Evolutionary conservation across 768 basidiomycete genomes (phyloP).

Genomic region (Leccinum broughii): DNA sequence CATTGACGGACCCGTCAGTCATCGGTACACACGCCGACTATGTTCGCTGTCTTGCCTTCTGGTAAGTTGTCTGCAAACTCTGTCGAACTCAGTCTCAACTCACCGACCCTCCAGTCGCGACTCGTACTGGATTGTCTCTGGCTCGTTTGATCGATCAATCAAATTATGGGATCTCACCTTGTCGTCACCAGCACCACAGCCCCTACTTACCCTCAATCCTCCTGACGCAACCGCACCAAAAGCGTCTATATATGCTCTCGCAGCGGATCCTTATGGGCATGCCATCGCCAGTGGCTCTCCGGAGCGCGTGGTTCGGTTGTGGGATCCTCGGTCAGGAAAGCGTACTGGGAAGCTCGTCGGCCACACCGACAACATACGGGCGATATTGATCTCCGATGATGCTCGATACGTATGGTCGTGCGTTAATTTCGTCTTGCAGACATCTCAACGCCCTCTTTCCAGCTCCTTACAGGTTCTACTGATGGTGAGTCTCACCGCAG

Average conservation of each 20-base stretch:
- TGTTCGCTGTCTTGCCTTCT: constrained; percentile 75
- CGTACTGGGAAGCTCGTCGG: constrained; percentile 86
- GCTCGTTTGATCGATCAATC: constrained; percentile 92
- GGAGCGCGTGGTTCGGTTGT: constrained; percentile 85
- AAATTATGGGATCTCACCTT: constrained; percentile 88
- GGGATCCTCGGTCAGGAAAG: constrained; percentile 90
- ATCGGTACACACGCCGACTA: constrained; percentile 85
- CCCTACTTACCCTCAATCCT: constrained; percentile 65
- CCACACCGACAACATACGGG: constrained; percentile 95
- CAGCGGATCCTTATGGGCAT: constrained; percentile 76
- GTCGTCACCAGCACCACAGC: constrained; percentile 40
- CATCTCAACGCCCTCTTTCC: constrained; percentile 6
- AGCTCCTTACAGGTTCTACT: constrained; percentile 85
- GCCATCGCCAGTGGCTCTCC: constrained; percentile 89
- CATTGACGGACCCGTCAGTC: constrained; percentile 58
- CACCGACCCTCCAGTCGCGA: constrained; percentile 51
- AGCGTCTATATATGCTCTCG: constrained; percentile 75
- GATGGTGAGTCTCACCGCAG: constrained; percentile 46
- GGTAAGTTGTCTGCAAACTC: constrained; percentile 41
- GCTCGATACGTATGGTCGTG: constrained; percentile 73
- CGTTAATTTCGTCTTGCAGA: constrained; percentile 6
- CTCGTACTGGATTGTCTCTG: constrained; percentile 87
- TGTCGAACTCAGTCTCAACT: constrained; percentile 10
- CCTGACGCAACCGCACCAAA: constrained; percentile 67
- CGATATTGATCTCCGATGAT: constrained; percentile 87